Evolutionary conservation across 495 filamentous ascomycete genomes (phyloP), one percentile per base, ranked within the genome.

Genomic region (Penicillium verhagenii): DNA sequence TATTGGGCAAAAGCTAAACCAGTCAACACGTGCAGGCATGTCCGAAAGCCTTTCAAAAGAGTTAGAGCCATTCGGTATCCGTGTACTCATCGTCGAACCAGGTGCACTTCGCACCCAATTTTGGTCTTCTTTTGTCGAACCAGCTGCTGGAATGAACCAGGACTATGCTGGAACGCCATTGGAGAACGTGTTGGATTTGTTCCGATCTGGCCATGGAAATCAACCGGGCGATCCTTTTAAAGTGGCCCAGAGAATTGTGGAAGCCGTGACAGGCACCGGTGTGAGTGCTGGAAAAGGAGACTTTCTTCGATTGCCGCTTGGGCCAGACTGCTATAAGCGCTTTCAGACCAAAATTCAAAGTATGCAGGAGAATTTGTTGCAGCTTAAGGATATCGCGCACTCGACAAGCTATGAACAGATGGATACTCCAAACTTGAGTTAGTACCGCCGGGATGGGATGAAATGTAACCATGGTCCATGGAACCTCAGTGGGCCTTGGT

Each of bases 11-110:
- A 1, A 4, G 1, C 1, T 21, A 20, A 42, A 9, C 38, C 16
- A 21, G 20, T 16, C 37, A 19, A 40, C n/a, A 11, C 6, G 23
- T 38, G 6, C 21, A 65, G 64, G 67, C 51, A 54, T 78, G 68
- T 61, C 73, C 60, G 53, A 65, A 61, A 52, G 60, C 50, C 46
- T 76, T 4, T 38, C 47, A 9, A 50, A 21, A 38, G 71, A 74
- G 53, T 26, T 74, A 4, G 57, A 45, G 13, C 59, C 62, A 0
- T 68, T 70, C 20, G 57, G 59, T 2, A 65, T 74, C 23, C 50
- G 64, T 3, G 71, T 76, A 0, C 50, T 73, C 4, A 39, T 72
- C 1, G 64, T 74, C 24, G 73, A 75, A 33, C 73, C 73, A 6
- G 73, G 75, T 1, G 47, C 25, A 2, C 70, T 78, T 55, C 60